Conservation (phyloP, 768 basidiomycete species). For the Boletus sp. region DNA sequence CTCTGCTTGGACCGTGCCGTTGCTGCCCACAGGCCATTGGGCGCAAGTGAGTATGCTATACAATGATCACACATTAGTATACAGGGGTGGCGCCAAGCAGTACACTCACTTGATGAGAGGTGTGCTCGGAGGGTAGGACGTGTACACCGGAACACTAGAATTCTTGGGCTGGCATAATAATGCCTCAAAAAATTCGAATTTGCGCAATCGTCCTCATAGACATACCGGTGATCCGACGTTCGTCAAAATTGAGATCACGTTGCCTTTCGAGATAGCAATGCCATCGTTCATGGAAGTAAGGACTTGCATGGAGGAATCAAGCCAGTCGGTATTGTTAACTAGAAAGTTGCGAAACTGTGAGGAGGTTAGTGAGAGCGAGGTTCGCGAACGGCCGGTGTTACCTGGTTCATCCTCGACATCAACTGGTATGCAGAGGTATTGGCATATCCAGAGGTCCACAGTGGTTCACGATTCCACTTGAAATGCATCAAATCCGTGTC, state of each 20-base stretch:
- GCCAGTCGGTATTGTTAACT: conserved; percentile 50
- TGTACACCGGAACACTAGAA: conserved; percentile 53
- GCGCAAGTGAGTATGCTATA: conserved; percentile 59
- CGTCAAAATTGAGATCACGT: conserved; percentile 58
- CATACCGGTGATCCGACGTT: conserved; percentile 71
- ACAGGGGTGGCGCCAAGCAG: not conserved
- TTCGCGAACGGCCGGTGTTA: conserved; percentile 16
- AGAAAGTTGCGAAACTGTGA: conserved; percentile 62
- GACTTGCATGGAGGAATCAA: conserved; percentile 47
- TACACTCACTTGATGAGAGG: conserved; percentile 57
- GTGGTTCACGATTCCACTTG: conserved; percentile 70
- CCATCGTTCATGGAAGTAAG: conserved; percentile 48
- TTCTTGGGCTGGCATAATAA: conserved; percentile 48
- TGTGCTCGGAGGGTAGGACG: conserved; percentile 47
- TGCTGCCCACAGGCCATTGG: conserved; percentile 66
- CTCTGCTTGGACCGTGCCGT: conserved; percentile 56
- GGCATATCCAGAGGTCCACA: conserved; percentile 67
- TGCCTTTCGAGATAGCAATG: conserved; percentile 64
- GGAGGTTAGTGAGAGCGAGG: not conserved
- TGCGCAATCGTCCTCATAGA: not conserved
- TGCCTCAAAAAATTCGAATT: not conserved
- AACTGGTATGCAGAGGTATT: conserved; percentile 57
- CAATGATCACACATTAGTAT: not conserved
- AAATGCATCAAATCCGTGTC: conserved; percentile 2
- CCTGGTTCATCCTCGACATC: conserved; percentile 59